Evolutionary conservation across 768 basidiomycete species (phyloP).

Genomic region (Boletus rubescentipes): DNA sequence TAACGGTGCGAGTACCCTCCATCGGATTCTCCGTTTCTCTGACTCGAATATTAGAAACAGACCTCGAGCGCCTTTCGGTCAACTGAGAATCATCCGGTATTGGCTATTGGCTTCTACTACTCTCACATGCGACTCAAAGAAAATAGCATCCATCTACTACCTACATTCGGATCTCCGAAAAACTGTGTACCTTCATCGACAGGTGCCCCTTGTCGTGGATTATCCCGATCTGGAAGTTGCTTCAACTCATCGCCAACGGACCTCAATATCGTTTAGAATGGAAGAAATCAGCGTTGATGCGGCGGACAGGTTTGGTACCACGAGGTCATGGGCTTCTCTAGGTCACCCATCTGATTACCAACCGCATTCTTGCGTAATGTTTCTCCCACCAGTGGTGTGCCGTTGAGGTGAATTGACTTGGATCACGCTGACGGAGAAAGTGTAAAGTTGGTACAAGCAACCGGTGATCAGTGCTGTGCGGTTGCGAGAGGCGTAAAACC

Average conservation of each 20-base stretch:
- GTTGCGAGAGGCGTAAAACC: slow-evolving; percentile 12
- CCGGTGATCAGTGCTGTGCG: slow-evolving; percentile 8
- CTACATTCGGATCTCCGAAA: slow-evolving; percentile 6
- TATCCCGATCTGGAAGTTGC: slow-evolving; percentile 12
- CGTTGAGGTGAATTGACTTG: slow-evolving; percentile 1
- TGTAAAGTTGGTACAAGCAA: slow-evolving; percentile 9
- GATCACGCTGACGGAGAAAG: slow-evolving; percentile 1
- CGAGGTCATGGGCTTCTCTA: slow-evolving; percentile 19
- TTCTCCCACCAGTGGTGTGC: slow-evolving; percentile 17
- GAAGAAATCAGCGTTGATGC: slow-evolving; percentile 10
- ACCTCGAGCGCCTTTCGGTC: background rate
- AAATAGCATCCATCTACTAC: background rate
- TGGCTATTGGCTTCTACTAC: background rate
- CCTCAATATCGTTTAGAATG: slow-evolving; percentile 22
- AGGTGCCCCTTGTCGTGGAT: background rate
- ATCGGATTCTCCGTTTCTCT: slow-evolving; percentile 1
- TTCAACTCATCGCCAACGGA: slow-evolving; percentile 5
- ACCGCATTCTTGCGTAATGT: slow-evolving; percentile 12
- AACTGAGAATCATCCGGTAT: background rate
- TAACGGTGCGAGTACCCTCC: background rate
- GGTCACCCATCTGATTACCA: slow-evolving; percentile 5
- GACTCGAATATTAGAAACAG: background rate
- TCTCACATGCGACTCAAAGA: background rate
- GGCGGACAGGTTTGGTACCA: slow-evolving; percentile 12
- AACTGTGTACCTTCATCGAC: background rate